A percentile compares a stretch with the other conserved stretches of the same genome.
These are phyloP conservation scores for Aspergillus neoniger DNA, from an alignment of 2,329 filamentous ascomycete genomes.

Conservation along the genomic window DNA sequence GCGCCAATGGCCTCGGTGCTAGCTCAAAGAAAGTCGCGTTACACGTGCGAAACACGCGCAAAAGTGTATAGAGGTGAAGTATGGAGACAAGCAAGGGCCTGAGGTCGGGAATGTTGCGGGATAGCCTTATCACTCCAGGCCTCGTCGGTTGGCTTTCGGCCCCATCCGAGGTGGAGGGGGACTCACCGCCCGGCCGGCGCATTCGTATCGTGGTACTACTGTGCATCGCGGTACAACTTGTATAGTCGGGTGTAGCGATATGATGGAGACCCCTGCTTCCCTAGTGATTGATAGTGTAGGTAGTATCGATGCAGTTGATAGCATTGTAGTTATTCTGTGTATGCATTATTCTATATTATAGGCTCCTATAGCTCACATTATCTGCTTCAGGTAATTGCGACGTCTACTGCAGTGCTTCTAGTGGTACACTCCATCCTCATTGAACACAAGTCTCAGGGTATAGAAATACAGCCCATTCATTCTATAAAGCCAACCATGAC, in stretches of 20 bases:
- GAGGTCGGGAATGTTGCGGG: neutral
- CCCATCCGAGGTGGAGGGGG: neutral
- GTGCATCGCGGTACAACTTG: too few relatives aligned
- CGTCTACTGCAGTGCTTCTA: slow-evolving; percentile 88
- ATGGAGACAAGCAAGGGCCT: neutral
- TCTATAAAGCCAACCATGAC: slow-evolving; percentile 5
- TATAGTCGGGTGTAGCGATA: too few relatives aligned
- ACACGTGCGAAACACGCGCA: neutral
- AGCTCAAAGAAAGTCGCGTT: neutral
- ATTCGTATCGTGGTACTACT: neutral
- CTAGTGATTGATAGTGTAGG: slow-evolving; percentile 53
- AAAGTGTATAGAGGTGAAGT: neutral
- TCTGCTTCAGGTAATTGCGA: slow-evolving; percentile 97
- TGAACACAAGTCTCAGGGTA: too few relatives aligned
- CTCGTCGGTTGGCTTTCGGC: neutral
- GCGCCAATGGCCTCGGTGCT: slow-evolving; percentile 6
- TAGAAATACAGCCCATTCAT: neutral
- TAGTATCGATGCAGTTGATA: slow-evolving; percentile 43
- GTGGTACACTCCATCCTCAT: slow-evolving; percentile 81
- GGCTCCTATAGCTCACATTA: slow-evolving; percentile 35
- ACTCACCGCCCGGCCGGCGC: neutral
- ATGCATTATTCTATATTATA: slow-evolving; percentile 73
- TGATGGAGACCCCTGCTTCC: slow-evolving; percentile 81
- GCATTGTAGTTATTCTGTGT: slow-evolving; percentile 67
- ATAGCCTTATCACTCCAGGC: neutral